phyloP scores from a whole-genome alignment of 1,139 yeast species.

The Scheffersomyces stambukii region DNA sequence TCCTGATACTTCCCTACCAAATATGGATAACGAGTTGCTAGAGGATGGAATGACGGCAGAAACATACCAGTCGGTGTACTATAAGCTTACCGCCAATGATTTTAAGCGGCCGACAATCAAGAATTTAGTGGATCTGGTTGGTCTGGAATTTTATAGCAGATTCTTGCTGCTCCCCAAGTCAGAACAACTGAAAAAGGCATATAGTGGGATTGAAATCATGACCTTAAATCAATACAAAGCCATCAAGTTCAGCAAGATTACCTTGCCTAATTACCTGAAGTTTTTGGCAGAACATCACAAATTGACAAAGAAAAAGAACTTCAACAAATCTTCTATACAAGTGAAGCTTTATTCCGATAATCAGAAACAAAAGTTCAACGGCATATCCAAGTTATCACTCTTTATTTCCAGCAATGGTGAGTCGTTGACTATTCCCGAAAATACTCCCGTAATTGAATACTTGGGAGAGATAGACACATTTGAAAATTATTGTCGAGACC shows the following conservation, averaged over 20 bases:
- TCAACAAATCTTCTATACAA: constrained; percentile 26
- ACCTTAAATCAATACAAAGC: constrained; percentile 24
- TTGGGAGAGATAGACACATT: constrained; percentile 71
- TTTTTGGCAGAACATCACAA: constrained; percentile 24
- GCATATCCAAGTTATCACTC: constrained; percentile 67
- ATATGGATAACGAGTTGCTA: constrained; percentile 35
- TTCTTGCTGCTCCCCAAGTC: constrained; percentile 10
- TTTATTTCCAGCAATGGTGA: constrained; percentile 31
- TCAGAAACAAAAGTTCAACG: constrained; percentile 63
- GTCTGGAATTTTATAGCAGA: constrained; percentile 16
- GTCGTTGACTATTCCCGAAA: constrained; percentile 34
- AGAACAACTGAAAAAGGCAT: constrained; percentile 10
- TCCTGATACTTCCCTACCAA: constrained; percentile 21
- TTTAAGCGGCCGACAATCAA: constrained; percentile 39
- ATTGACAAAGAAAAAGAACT: constrained; percentile 15
- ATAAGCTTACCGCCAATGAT: constrained; percentile 44
- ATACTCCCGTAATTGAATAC: constrained; percentile 58
- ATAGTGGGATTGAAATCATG: constrained; percentile 19
- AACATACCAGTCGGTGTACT: constrained; percentile 48
- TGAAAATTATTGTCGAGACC: constrained; percentile 57
- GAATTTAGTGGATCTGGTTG: constrained; percentile 19
- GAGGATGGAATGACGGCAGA: constrained; percentile 44
- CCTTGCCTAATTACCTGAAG: constrained; percentile 32
- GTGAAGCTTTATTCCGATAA: constrained; percentile 51
- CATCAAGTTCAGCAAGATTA: constrained; percentile 27